Evolutionary conservation across 371 early-diverging fungal genomes (phyloP).

Genomic region (Sporodiniella umbellata): DNA sequence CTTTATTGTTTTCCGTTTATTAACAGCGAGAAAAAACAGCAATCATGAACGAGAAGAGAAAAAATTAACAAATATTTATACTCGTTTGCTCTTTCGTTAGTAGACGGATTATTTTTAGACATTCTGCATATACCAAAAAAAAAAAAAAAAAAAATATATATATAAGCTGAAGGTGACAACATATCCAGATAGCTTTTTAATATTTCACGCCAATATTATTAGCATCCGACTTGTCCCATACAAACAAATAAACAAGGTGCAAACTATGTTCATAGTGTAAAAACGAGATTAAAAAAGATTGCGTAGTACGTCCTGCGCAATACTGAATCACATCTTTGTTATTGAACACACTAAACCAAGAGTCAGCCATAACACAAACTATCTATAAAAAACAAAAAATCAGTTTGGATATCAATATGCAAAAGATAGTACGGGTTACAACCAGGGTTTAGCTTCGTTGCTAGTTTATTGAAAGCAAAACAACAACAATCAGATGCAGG

Average conservation of each 20-base stretch:
- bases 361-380: slow-evolving; percentile 44
- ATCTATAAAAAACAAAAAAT: slow-evolving; percentile 63
- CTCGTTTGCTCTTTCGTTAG: background rate
- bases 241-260: slow-evolving; percentile 59
- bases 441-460: slow-evolving; percentile 86
- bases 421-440: slow-evolving; percentile 27
- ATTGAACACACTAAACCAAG: slow-evolving; percentile 79
- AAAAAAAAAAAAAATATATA: too few species aligned
- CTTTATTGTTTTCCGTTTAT: background rate
- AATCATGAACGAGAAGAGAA: background rate
- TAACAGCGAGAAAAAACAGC: background rate
- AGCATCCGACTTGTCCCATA: slow-evolving; percentile 74
- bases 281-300: too few species aligned
- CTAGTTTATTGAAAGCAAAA: slow-evolving; percentile 67
- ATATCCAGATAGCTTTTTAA: slow-evolving; percentile 1
- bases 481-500: slow-evolving; percentile 41
- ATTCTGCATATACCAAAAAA: background rate
- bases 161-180: background rate
- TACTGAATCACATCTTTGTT: slow-evolving; percentile 89
- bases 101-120: slow-evolving; percentile 2
- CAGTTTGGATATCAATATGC: slow-evolving; percentile 58
- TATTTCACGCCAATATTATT: slow-evolving; percentile 52
- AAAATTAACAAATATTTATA: background rate
- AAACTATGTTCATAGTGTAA: too few species aligned
- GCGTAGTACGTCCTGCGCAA: too few species aligned